Percentiles rank a stretch among this genome's conserved stretches.
Conservation (phyloP, 345 rosid genomes). For the Balakata baccata region DNA sequence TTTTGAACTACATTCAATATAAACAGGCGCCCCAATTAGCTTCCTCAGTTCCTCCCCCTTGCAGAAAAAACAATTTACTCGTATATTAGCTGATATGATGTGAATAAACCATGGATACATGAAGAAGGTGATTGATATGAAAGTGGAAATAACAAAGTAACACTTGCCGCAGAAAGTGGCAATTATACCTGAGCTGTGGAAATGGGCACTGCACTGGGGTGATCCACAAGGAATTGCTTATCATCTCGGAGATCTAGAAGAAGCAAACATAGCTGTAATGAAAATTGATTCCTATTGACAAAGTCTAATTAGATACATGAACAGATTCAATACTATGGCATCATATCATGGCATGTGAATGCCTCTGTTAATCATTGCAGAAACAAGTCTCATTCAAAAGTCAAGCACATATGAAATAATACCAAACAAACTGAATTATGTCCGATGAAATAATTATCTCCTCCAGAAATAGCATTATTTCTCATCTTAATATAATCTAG, state of each 20-base stretch:
- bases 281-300: not conserved
- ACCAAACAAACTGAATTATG: not conserved
- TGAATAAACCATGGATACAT: not conserved
- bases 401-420: not conserved
- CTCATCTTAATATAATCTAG: not conserved
- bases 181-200: conserved; percentile 60
- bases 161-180: conserved; percentile 9
- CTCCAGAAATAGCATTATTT: not conserved
- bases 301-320: not conserved
- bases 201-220: conserved; percentile 76
- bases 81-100: not conserved
- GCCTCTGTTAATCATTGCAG: not conserved
- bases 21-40: conserved; percentile 67
- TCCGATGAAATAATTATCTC: not conserved
- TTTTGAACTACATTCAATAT: conserved; percentile 81
- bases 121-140: not conserved
- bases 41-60: conserved; percentile 85
- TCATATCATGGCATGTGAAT: not conserved
- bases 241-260: conserved; percentile 78
- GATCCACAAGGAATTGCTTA: conserved; percentile 58
- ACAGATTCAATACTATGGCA: not conserved
- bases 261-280: conserved; percentile 17
- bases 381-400: not conserved
- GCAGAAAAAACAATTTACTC: not conserved
- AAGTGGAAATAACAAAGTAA: not conserved